Evolutionary conservation across 108 stramenopile species (phyloP), one percentile per base, ranked within the genome.

Genomic region (Chaetoceros muelleri): DNA sequence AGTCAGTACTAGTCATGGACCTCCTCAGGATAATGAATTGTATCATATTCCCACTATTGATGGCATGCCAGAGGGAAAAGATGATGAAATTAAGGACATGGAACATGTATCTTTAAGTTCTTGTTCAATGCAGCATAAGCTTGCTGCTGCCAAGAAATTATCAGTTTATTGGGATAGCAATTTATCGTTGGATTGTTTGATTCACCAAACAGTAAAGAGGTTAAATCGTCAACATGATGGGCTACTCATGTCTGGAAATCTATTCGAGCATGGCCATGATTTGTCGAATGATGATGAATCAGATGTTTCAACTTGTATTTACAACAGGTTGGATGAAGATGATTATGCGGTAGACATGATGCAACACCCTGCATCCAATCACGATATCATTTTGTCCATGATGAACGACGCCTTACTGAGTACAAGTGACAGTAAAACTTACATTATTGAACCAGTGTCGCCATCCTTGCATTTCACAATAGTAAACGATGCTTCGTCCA

Each of bases 81-180:
- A 57, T 23, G 60, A 64, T 46, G 58, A 58, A 27, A 56, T 22
- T 26, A 55, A 40, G 24, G 48, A 59, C 7, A 46, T 57, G 0
- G n/a, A 49, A 23, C 22, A 60, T 46, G 7, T 26, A 54, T 10
- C 7, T 10, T 10, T 8, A 62, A 18, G 28, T 40, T 40, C 63
- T 29, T 24, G 40, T 1, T 46, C 44, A 52, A 24, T 64, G 1
- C 57, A 55, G 28, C 56, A 64, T 28, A 81, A 76, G 55, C 47
- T 63, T 30, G 84, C 76, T 19, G 67, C 77, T 7, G 80, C 73
- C 13, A 48, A 67, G 30, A 45, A 69, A n/a, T 55, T 85, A 19
- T 81, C 80, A 17, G 55, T 79, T 2, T 85, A 85, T 53, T 85
- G 84, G 84, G 80, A 85, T 31, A 67, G 69, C 30, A 47, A 52